Evolutionary conservation across 169 alveolate genomes (phyloP).

Genomic region (Cryptosporidium canis): DNA sequence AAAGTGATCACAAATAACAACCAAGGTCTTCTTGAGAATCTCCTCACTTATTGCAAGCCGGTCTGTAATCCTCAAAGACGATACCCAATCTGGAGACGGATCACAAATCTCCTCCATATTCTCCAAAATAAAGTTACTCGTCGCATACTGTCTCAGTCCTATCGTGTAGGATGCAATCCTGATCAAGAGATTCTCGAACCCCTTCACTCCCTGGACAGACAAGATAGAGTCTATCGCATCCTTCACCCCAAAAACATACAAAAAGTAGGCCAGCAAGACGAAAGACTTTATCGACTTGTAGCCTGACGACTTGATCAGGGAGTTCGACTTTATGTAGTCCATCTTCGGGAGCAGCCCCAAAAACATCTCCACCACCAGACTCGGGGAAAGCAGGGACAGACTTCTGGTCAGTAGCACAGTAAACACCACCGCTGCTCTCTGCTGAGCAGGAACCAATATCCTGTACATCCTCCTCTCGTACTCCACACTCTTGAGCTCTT

Average conservation of each 20-base stretch:
- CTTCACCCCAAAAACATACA: slow-evolving; percentile 1
- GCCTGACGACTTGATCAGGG: slow-evolving; percentile 27
- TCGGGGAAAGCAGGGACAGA: background rate
- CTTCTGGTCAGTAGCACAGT: background rate
- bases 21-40: slow-evolving; percentile 4
- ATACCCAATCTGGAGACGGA: slow-evolving; percentile 14
- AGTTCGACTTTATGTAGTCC: slow-evolving; percentile 15
- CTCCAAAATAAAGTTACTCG: slow-evolving; percentile 6
- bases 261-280: background rate
- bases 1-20: slow-evolving; percentile 7
- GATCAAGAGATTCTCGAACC: slow-evolving; percentile 8
- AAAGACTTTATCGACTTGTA: slow-evolving; percentile 19
- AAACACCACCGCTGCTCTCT: slow-evolving; percentile 1
- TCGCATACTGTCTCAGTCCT: slow-evolving; percentile 49
- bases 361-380: slow-evolving; percentile 4
- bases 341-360: slow-evolving; percentile 26
- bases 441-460: background rate
- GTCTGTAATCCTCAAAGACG: slow-evolving; percentile 34
- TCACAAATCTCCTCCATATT: background rate
- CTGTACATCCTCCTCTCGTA: background rate
- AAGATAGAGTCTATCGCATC: slow-evolving; percentile 7
- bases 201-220: slow-evolving; percentile 31
- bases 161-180: slow-evolving; percentile 33
- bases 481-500: too few relatives aligned
- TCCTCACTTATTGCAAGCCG: slow-evolving; percentile 7